Percentiles rank a stretch among this genome's conserved stretches.
phyloP scores from a whole-genome alignment of 2,329 filamentous ascomycete species.

The Juglanconis sp. region DNA sequence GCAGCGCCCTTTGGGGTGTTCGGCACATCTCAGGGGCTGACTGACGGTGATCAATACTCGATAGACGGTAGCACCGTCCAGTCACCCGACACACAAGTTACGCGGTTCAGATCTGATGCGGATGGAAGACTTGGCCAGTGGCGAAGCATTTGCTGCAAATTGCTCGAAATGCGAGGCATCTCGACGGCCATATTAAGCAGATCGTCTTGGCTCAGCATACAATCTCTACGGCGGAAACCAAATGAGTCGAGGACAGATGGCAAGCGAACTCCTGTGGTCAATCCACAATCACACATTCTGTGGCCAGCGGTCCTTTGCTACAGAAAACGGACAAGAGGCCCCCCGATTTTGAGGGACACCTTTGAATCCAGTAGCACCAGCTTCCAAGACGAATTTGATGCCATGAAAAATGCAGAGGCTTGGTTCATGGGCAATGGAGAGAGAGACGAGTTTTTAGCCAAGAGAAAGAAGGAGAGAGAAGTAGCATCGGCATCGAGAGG shows the following conservation, averaged over 20 bases:
- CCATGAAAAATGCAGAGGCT: conserved; percentile 42
- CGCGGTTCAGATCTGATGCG: conserved; percentile 38
- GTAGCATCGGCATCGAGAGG: conserved; percentile 37
- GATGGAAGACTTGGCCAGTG: conserved; percentile 43
- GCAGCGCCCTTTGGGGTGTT: conserved; percentile 54
- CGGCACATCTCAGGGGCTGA: conserved; percentile 37
- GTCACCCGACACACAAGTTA: conserved; percentile 51
- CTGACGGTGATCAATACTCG: conserved; percentile 32
- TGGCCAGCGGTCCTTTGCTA: conserved; percentile 56
- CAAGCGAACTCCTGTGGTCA: conserved; percentile 36
- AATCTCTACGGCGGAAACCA: conserved; percentile 43
- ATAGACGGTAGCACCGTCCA: conserved; percentile 40
- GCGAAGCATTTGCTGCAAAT: conserved; percentile 48
- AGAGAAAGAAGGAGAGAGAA: conserved; percentile 51
- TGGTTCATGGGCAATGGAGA: conserved; percentile 46
- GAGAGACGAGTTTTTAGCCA: conserved; percentile 44
- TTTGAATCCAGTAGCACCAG: conserved; percentile 31
- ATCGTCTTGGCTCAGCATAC: conserved; percentile 50
- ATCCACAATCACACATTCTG: conserved; percentile 39
- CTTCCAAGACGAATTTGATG: conserved; percentile 45
- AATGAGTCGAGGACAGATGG: conserved; percentile 40
- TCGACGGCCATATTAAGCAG: conserved; percentile 40
- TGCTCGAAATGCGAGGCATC: conserved; percentile 50
- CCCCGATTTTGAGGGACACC: conserved; percentile 20
- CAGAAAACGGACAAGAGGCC: conserved; percentile 38